Percentiles rank a stretch among this genome's conserved stretches.
phyloP scores from a whole-genome alignment of 2,329 filamentous ascomycete genomes.

The Xylariales sp. region DNA sequence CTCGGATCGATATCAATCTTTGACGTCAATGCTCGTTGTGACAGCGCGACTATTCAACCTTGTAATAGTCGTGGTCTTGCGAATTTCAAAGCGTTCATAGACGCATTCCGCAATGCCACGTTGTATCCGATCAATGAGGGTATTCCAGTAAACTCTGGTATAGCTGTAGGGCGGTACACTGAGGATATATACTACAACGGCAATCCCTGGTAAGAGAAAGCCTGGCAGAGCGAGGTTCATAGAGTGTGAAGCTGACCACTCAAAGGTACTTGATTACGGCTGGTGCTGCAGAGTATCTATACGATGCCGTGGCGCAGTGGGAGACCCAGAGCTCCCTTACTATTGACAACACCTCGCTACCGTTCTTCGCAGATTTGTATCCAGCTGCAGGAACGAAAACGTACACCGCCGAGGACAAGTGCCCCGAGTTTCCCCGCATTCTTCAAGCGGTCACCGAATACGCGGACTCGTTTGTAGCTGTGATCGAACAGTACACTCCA shows the following conservation, averaged over 20 bases:
- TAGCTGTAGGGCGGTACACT: constrained; percentile 40
- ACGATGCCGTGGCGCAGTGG: constrained; percentile 53
- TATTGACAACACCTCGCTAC: constrained; percentile 46
- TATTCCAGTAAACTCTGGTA: constrained; percentile 37
- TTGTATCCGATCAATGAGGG: constrained; percentile 49
- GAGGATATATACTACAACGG: constrained; percentile 52
- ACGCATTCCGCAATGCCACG: constrained; percentile 44
- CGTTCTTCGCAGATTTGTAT: constrained; percentile 51
- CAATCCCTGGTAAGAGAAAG: constrained; percentile 44
- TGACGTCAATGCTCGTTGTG: constrained; percentile 44
- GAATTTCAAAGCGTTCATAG: constrained; percentile 52
- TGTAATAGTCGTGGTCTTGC: constrained; percentile 46
- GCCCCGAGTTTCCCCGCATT: constrained; percentile 34
- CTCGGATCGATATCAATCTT: constrained; percentile 44
- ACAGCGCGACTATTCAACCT: constrained; percentile 52
- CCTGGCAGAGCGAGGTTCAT: background rate
- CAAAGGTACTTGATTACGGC: constrained; percentile 44
- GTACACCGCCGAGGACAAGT: constrained; percentile 34
- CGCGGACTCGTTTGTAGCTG: constrained; percentile 48
- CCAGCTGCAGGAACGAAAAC: constrained; percentile 41
- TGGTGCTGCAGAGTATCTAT: constrained; percentile 54
- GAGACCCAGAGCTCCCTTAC: constrained; percentile 39
- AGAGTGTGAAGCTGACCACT: constrained; percentile 5
- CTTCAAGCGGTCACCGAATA: constrained; percentile 44
- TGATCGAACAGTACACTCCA: constrained; percentile 43